phyloP scores from a whole-genome alignment of 2,329 filamentous ascomycete species.

The Fusarium sp. region DNA sequence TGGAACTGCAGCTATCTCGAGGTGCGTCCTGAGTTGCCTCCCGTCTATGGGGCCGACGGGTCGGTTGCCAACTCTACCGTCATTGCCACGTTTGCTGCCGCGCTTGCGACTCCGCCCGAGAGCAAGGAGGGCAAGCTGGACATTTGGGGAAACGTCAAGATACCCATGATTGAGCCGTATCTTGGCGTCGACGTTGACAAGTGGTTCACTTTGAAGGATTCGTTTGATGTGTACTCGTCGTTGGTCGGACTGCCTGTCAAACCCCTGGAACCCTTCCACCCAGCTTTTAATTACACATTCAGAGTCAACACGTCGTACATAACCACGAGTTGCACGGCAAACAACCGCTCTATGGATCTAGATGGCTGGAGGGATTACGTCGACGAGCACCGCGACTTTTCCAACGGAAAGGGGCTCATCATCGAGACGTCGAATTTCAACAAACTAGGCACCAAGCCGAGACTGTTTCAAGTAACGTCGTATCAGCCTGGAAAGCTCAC shows the following conservation, averaged over 20 bases:
- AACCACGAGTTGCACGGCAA: neutral
- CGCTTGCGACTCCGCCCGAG: conserved; percentile 1
- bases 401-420: neutral
- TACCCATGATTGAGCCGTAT: conserved; percentile 15
- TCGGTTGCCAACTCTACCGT: neutral
- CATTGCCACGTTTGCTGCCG: conserved; percentile 3
- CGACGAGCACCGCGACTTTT: neutral
- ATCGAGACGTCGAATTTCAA: neutral
- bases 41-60: neutral
- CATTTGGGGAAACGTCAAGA: conserved; percentile 5
- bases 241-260: conserved; percentile 4
- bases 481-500: neutral
- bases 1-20: conserved; percentile 4
- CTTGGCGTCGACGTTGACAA: neutral
- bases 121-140: conserved; percentile 4
- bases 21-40: neutral
- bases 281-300: neutral
- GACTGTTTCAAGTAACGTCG: neutral
- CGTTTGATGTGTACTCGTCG: neutral
- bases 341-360: neutral
- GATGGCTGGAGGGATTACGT: neutral
- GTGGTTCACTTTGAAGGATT: conserved; percentile 1
- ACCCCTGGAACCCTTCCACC: neutral
- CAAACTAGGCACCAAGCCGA: neutral
- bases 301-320: neutral